Base-by-base conservation (phyloP, 768 basidiomycete species). In the Boletales sp. region DNA sequence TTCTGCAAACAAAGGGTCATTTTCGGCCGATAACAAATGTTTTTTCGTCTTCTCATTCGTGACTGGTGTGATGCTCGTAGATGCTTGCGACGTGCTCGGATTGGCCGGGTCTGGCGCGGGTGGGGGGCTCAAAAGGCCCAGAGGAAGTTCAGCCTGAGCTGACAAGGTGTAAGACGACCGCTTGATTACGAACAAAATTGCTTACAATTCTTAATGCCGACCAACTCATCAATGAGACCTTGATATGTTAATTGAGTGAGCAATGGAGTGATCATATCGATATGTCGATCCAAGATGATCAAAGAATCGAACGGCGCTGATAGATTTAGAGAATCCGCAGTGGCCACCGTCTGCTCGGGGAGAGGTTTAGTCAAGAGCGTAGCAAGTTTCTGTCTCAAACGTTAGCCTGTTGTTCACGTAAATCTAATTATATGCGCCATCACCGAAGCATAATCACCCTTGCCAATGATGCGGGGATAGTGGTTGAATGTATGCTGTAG, bases 221-320 rank as follows among this genome's bases (percentile, higher is more conserved):
- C 75, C 32, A 92, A 71, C 66, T 99, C 97, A 62, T 98, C 97
- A 31, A 97, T 77, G 42, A 99, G 83, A 17, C 97, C 97, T 65
- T 98, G 88, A 58, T 98, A 98, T 0, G 97, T 99, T 49, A 98
- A 74, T 61, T 98, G 94, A 3, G 97, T 98, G 40, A 95, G 80
- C 44, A 98, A 74, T 2, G 97, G 93, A 0, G 97, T 97, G 51
- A 98, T 84, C 88, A 97, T 89, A 62, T 99, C 97, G 10, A 89
- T 83, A 31, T 84, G 83, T 42, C 97, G 83, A 66, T 99, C 97
- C 50, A 99, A 59, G 34, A 98, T 76, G 56, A 99, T 86, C 51
- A 98, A 71, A 13, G 83, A 86, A 64, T 99, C 97, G 47, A 98
- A 78, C 44, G 75, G 80, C 14, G 81, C 80, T 3, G 81, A 79